Evolutionary conservation across 2,329 filamentous ascomycete genomes (phyloP).

Genomic region (Colletotrichum sp.): DNA sequence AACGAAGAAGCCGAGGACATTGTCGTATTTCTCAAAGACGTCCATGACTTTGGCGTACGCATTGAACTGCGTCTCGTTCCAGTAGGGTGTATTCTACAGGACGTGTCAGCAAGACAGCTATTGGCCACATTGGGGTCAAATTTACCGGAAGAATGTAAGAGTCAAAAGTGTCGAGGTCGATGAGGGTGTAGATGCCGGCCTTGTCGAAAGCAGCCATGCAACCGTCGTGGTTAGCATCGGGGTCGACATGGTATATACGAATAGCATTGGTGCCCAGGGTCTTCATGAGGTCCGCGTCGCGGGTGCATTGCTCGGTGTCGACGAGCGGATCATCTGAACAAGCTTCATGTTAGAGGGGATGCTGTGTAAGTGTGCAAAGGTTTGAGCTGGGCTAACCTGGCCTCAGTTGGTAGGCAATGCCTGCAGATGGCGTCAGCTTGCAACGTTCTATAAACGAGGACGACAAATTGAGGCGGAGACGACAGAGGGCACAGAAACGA

Average conservation of each 20-base stretch:
- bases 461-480: background rate
- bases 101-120: background rate
- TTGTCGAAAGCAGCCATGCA: slow-evolving; percentile 84
- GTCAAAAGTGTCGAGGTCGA: slow-evolving; percentile 80
- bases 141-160: slow-evolving; percentile 70
- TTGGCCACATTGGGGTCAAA: background rate
- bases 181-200: slow-evolving; percentile 81
- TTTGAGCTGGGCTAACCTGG: slow-evolving; percentile 33
- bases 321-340: slow-evolving; percentile 72
- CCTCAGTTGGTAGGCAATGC: slow-evolving; percentile 72
- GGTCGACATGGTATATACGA: slow-evolving; percentile 86
- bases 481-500: background rate
- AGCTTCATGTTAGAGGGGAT: slow-evolving; percentile 1
- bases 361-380: background rate
- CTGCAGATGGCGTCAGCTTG: slow-evolving; percentile 42
- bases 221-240: slow-evolving; percentile 69
- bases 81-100: slow-evolving; percentile 62
- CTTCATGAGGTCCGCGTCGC: slow-evolving; percentile 79
- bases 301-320: slow-evolving; percentile 75
- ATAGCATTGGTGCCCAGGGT: slow-evolving; percentile 82
- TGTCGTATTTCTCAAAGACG: slow-evolving; percentile 76
- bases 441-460: background rate
- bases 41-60: slow-evolving; percentile 77
- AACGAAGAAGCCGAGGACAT: slow-evolving; percentile 82
- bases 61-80: slow-evolving; percentile 74